Conservation (phyloP, 805 yeast genomes). For the Candida schatavii region DNA sequence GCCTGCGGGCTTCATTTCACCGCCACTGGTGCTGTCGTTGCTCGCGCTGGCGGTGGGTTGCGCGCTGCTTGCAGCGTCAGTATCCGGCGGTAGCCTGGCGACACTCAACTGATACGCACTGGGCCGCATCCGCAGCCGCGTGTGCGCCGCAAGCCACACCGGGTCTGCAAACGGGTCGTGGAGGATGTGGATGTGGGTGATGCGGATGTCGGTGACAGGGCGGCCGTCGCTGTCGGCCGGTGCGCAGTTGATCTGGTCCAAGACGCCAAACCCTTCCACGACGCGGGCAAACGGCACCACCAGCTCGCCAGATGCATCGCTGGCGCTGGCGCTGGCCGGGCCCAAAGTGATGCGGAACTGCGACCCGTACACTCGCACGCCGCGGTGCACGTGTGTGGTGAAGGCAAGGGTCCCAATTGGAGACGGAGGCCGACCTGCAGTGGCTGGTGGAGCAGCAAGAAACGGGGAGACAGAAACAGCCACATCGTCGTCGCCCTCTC, state of each 20-base stretch:
- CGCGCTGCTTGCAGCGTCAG: constrained; percentile 14
- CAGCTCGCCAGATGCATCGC: background rate
- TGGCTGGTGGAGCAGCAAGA: background rate
- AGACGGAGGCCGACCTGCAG: background rate
- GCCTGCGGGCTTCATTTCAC: constrained; percentile 8
- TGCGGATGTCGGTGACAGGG: constrained; percentile 32
- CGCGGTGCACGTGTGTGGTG: background rate
- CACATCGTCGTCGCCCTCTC: too few species aligned
- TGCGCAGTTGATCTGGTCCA: constrained; percentile 43
- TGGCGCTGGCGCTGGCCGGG: background rate
- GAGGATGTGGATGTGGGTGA: constrained; percentile 47
- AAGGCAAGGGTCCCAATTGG: constrained; percentile 15
- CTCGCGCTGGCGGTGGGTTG: constrained; percentile 16
- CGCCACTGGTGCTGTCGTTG: constrained; percentile 5
- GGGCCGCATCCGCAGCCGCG: constrained; percentile 18
- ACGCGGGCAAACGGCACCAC: constrained; percentile 46
- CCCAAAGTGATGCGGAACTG: constrained; percentile 2
- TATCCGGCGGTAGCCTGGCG: constrained; percentile 19
- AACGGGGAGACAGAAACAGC: constrained; percentile 4
- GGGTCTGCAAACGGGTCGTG: constrained; percentile 52
- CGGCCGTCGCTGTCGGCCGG: constrained; percentile 31
- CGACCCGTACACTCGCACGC: constrained; percentile 3
- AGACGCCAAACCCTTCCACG: constrained; percentile 46
- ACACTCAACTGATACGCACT: constrained; percentile 11
- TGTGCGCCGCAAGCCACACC: constrained; percentile 9